Evolutionary conservation across 257 asterid genomes (phyloP).

Genomic region (Paulownia fortunei): DNA sequence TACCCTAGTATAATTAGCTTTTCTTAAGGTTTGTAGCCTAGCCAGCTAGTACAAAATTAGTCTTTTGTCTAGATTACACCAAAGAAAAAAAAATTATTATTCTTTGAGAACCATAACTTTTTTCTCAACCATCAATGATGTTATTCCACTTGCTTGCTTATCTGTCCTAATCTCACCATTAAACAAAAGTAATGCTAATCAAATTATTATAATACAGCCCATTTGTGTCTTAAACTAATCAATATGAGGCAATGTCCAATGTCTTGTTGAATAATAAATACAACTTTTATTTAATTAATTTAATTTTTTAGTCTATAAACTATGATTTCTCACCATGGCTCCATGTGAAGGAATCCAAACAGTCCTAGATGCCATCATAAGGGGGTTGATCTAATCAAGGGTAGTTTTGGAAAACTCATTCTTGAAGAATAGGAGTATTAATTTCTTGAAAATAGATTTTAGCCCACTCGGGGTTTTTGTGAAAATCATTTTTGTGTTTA

Average conservation of each 20-base stretch:
- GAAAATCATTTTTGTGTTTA: no score
- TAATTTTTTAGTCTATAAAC: background rate
- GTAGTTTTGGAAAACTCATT: background rate
- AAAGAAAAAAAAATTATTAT: background rate
- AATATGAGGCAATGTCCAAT: slow-evolving; percentile 12
- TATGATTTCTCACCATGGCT: slow-evolving; percentile 20
- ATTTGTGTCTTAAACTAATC: background rate
- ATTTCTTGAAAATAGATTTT: background rate
- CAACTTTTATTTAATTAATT: background rate
- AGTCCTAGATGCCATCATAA: background rate
- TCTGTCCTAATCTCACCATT: background rate
- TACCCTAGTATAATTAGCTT: background rate
- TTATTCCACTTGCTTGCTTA: slow-evolving; percentile 16
- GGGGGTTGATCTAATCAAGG: slow-evolving; percentile 6
- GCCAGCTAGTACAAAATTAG: slow-evolving; percentile 7
- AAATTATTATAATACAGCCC: background rate
- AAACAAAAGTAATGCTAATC: background rate
- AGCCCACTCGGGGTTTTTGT: no score
- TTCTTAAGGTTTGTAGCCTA: background rate
- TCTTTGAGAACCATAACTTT: background rate
- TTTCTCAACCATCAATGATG: slow-evolving; percentile 16
- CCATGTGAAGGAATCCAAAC: slow-evolving; percentile 31
- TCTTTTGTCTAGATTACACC: background rate
- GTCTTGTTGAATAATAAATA: background rate
- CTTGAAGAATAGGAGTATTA: background rate